Conservation (phyloP, 805 yeast genomes). For the Candida ovalis region DNA sequence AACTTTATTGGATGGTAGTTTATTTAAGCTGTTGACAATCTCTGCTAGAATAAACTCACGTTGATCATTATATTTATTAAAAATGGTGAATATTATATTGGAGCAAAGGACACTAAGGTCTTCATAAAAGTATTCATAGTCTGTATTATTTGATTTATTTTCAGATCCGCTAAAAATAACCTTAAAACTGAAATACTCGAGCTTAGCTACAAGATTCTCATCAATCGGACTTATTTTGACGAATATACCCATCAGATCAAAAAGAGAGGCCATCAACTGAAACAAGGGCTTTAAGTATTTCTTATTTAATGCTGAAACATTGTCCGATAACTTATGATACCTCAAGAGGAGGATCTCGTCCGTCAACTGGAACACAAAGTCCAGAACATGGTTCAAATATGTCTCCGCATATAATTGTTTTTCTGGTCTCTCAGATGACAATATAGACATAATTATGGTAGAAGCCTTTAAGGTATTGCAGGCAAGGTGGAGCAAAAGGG, state of each 20-base stretch:
- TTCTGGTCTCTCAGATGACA: slow-evolving; percentile 39
- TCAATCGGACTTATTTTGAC: slow-evolving; percentile 29
- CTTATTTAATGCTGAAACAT: not conserved
- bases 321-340: not conserved
- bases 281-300: not conserved
- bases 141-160: slow-evolving; percentile 20
- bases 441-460: slow-evolving; percentile 36
- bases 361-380: slow-evolving; percentile 32
- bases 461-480: slow-evolving; percentile 32
- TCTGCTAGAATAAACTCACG: slow-evolving; percentile 60
- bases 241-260: slow-evolving; percentile 18
- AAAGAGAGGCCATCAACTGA: slow-evolving; percentile 8
- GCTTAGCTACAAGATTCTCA: slow-evolving; percentile 51
- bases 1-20: slow-evolving; percentile 42
- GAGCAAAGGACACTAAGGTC: slow-evolving; percentile 28
- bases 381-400: slow-evolving; percentile 38
- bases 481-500: slow-evolving; percentile 11
- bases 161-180: slow-evolving; percentile 38
- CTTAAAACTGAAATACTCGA: slow-evolving; percentile 49
- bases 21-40: slow-evolving; percentile 47
- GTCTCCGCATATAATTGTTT: slow-evolving; percentile 44
- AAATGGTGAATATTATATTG: slow-evolving; percentile 35
- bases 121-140: slow-evolving; percentile 21
- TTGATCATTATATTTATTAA: slow-evolving; percentile 44
- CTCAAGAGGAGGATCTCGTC: slow-evolving; percentile 7